Evolutionary conservation across 306 rosid species (phyloP).

Genomic region (Prunus mongolica): DNA sequence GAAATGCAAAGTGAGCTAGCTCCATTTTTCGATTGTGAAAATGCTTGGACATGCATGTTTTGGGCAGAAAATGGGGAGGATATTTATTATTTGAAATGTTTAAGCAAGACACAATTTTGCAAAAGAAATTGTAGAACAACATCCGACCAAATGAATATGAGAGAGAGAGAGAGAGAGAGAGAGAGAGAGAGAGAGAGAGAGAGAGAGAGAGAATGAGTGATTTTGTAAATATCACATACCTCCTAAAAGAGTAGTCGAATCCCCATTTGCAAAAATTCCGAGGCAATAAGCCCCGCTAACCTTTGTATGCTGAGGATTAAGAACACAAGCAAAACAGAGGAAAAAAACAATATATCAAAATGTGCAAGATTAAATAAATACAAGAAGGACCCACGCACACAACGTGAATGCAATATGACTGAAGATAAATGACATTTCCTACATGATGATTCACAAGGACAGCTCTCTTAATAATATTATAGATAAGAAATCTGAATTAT

Average conservation of each 20-base stretch:
- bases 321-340: constrained; percentile 1
- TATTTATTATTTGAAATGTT: not conserved
- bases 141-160: not conserved
- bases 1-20: constrained; percentile 10
- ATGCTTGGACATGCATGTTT: not conserved
- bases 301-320: constrained; percentile 39
- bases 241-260: constrained; percentile 51
- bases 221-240: constrained; percentile 16
- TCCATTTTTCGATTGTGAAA: not conserved
- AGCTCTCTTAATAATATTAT: not conserved
- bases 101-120: not conserved
- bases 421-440: not conserved
- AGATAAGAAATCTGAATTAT: not conserved
- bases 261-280: constrained; percentile 44
- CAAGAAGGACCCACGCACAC: not conserved
- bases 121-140: not conserved
- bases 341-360: not conserved
- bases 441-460: not conserved
- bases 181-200: not conserved
- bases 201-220: not conserved
- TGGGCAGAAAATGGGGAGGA: not conserved
- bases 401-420: not conserved
- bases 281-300: constrained; percentile 50
- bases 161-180: not conserved
- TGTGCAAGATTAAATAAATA: not conserved